These are phyloP conservation scores for Lasiodiplodia hormozganensis DNA, from an alignment of 2,329 filamentous ascomycete species.

Conservation along the genomic window DNA sequence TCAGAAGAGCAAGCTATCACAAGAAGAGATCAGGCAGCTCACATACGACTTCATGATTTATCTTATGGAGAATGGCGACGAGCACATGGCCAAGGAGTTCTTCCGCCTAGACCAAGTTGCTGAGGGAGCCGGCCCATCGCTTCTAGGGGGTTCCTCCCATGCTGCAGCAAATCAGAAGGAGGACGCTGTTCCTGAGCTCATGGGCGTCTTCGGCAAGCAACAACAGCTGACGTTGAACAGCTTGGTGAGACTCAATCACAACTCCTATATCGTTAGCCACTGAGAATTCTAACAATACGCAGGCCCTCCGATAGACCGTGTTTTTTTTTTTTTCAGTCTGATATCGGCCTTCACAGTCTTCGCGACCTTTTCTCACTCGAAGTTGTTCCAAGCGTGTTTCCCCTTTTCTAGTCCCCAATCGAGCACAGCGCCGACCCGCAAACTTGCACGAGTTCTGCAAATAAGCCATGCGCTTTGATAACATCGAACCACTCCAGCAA, in stretches of 20 bases:
- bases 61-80: conserved; percentile 80
- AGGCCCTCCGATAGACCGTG: not conserved
- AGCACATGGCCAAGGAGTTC: conserved; percentile 86
- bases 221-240: not conserved
- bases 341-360: not conserved
- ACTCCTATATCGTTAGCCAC: not conserved
- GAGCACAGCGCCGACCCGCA: conserved; percentile 11
- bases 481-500: not conserved
- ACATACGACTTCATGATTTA: conserved; percentile 82
- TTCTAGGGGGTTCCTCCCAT: not conserved
- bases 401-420: not conserved
- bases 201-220: conserved; percentile 21
- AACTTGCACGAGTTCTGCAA: not conserved
- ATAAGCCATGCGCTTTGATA: not conserved
- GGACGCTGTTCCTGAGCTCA: conserved; percentile 1
- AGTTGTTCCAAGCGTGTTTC: not conserved
- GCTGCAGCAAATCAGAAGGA: not conserved
- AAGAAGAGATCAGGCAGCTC: conserved; percentile 74
- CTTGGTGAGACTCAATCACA: not conserved
- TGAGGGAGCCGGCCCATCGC: conserved; percentile 64
- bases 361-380: not conserved
- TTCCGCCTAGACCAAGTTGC: conserved; percentile 83
- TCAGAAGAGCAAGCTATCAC: conserved; percentile 72
- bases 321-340: not conserved
- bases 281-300: not conserved